phyloP scores from a whole-genome alignment of 2,329 filamentous ascomycete genomes.

The Nothophaeocryptopus gaeumannii region DNA sequence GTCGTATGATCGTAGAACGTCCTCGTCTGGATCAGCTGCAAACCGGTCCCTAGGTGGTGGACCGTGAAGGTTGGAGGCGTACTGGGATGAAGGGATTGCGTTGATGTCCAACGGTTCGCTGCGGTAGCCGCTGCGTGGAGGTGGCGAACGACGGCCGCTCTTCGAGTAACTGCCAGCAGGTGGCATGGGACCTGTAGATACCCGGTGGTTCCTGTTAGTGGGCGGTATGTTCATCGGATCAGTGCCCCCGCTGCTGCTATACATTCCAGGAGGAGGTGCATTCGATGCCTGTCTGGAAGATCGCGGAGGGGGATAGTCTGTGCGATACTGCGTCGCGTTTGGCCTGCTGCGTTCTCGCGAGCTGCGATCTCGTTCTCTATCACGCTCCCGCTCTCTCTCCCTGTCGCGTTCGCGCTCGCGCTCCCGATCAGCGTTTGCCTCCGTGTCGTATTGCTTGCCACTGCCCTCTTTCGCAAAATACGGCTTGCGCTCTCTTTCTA shows the following conservation, averaged over 20 bases:
- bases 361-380: conserved; percentile 17
- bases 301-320: conserved; percentile 8
- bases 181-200: conserved; percentile 18
- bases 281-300: conserved; percentile 16
- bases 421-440: conserved; percentile 15
- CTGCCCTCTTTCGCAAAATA: conserved; percentile 59
- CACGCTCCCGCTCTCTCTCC: conserved; percentile 13
- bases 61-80: conserved; percentile 28
- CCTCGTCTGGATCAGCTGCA: conserved; percentile 19
- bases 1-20: conserved; percentile 11
- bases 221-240: conserved; percentile 26
- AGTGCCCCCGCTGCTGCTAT: conserved; percentile 10
- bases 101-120: conserved; percentile 28
- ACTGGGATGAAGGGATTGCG: conserved; percentile 26
- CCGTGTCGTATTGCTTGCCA: conserved; percentile 53
- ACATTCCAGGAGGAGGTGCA: conserved; percentile 16
- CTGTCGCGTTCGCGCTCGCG: conserved; percentile 17
- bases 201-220: conserved; percentile 21
- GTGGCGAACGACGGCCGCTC: conserved; percentile 23
- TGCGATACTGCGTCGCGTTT: conserved; percentile 15
- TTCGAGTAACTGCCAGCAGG: conserved; percentile 20
- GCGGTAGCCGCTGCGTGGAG: conserved; percentile 22
- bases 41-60: conserved; percentile 19
- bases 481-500: conserved; percentile 65
- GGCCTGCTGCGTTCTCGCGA: conserved; percentile 18